phyloP scores from a whole-genome alignment of 208 protist genomes.

The Acanthamoeba triangularis region DNA sequence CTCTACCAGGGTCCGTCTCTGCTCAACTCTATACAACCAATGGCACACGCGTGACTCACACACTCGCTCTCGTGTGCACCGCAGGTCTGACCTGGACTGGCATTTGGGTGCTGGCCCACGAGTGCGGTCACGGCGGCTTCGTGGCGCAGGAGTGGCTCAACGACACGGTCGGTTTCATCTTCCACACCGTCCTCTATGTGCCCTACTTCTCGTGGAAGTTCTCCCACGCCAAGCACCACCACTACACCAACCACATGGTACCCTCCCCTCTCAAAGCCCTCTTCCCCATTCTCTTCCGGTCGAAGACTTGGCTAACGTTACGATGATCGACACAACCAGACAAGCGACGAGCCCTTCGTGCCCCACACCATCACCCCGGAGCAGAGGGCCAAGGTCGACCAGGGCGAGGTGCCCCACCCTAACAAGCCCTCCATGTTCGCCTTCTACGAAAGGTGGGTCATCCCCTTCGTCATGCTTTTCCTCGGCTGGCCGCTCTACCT shows the following conservation, averaged over 20 bases:
- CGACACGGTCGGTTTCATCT: slow-evolving; percentile 94
- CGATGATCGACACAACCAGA: slow-evolving; percentile 79
- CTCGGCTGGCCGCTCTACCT: slow-evolving; percentile 95
- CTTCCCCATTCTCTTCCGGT: too few species aligned
- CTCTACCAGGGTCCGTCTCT: background rate
- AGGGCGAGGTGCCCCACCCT: background rate
- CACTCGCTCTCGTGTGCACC: background rate
- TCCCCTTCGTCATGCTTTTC: slow-evolving; percentile 91
- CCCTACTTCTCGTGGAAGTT: slow-evolving; percentile 94
- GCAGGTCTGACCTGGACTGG: slow-evolving; percentile 92
- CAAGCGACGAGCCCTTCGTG: slow-evolving; percentile 88
- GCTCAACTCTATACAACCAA: too few species aligned
- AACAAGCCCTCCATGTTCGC: background rate
- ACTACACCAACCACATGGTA: slow-evolving; percentile 96
- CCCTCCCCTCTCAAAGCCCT: too few species aligned
- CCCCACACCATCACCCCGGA: slow-evolving; percentile 3
- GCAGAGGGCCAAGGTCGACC: background rate
- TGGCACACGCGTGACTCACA: background rate
- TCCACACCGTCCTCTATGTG: slow-evolving; percentile 93
- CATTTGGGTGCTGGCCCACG: slow-evolving; percentile 96
- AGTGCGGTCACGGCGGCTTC: slow-evolving; percentile 97
- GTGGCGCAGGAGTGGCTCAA: slow-evolving; percentile 90
- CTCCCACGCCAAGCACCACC: slow-evolving; percentile 96
- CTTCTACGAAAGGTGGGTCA: slow-evolving; percentile 17
- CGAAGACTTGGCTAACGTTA: background rate